Evolutionary conservation across 2,329 filamentous ascomycete genomes (phyloP).

Genomic region (Sclerotiophoma versabilis): DNA sequence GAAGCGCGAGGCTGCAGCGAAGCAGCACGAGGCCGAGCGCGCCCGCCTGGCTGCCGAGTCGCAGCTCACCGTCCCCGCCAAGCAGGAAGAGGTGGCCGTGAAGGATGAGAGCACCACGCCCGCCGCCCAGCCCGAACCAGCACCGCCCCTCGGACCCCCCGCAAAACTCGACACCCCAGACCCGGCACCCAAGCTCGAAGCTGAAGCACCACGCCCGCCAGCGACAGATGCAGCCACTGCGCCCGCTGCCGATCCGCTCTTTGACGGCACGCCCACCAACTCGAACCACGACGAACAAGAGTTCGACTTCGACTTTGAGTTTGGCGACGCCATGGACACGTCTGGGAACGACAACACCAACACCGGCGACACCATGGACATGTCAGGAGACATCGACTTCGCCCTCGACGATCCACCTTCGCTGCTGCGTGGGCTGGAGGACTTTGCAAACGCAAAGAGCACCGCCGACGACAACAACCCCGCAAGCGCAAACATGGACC

Average conservation of each 20-base stretch:
- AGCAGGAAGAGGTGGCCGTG: constrained; percentile 15
- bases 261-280: constrained; percentile 40
- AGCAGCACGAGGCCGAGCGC: constrained; percentile 40
- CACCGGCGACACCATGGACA: constrained; percentile 37
- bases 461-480: constrained; percentile 23
- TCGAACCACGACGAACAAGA: constrained; percentile 32
- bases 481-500: constrained; percentile 27
- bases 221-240: constrained; percentile 26
- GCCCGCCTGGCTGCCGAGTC: constrained; percentile 42
- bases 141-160: constrained; percentile 5
- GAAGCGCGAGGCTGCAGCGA: constrained; percentile 46
- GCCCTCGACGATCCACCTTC: constrained; percentile 42
- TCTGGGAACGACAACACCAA: constrained; percentile 20
- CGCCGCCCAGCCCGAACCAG: constrained; percentile 15
- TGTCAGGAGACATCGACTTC: constrained; percentile 40
- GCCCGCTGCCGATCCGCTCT: constrained; percentile 36
- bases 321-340: constrained; percentile 41
- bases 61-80: constrained; percentile 15
- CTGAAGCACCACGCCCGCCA: constrained; percentile 21
- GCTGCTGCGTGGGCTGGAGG: constrained; percentile 46
- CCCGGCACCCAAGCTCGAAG: constrained; percentile 22
- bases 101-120: constrained; percentile 26
- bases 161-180: constrained; percentile 14
- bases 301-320: constrained; percentile 52
- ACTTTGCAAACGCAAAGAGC: constrained; percentile 47